Evolutionary conservation across 2,329 filamentous ascomycete species (phyloP), one percentile per base, ranked within the genome.

Genomic region (Neoascochyta sp.): DNA sequence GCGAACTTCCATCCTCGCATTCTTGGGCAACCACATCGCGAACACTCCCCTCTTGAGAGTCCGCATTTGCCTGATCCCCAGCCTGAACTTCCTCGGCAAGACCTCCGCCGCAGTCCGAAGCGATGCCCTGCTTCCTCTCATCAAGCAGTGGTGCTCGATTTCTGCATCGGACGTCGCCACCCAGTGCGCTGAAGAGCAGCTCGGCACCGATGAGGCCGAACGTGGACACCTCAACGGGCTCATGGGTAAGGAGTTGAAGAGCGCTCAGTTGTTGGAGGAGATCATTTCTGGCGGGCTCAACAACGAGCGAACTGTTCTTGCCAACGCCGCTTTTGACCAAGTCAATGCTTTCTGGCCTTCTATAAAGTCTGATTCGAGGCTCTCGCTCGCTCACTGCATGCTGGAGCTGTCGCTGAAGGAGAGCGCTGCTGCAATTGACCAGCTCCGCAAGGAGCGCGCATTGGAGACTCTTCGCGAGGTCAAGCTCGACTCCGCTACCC

Each of bases 391-490:
- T 5, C 70, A 78, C 39, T 72, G 71, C 39, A 69, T 89, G 50
- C 66, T 89, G 9, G 72, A 78, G 19, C 63, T 83, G 22, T 74
- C 76, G 1, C 73, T 82, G 29, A 66, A 45, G 15, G 54, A 56
- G 22, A 46, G 32, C 46, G 58, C 15, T 41, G 35, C 39, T 8
- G 57, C 36, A 36, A 60, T 52, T 32, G 59, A 47, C 46, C 57
- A 50, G 25, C 60, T 75, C n/a, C 32, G 57, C 54, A 46, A 67
- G 74, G 84, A 54, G 13, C 52, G 47, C 8, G 80, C 85, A 3
- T 73, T 80, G 7, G 83, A 89, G 32, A 72, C 89, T 15, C 69
- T 96, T 32, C 78, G 81, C 34, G 79, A 74, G 35, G 75, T 93
- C 6, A 70, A 80, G n/a, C 71, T 94, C 21, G 80, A 84, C 2